phyloP scores from a whole-genome alignment of 495 filamentous ascomycete species.

The Neurospora tetraspora region DNA sequence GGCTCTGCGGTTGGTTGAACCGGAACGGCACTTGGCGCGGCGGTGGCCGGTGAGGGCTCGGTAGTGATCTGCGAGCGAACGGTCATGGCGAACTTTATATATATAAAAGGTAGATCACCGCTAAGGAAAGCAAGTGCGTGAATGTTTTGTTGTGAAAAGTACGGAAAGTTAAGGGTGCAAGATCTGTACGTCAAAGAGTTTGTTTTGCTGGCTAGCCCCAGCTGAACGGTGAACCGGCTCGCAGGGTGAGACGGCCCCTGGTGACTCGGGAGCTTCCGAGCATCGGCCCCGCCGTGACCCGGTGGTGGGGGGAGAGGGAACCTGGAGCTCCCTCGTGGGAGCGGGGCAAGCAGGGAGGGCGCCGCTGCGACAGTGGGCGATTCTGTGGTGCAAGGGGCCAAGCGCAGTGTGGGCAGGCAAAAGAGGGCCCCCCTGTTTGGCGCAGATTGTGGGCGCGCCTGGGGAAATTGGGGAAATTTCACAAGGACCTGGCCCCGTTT shows the following conservation, averaged over 20 bases:
- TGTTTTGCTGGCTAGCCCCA: not conserved
- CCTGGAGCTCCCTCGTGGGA: not conserved
- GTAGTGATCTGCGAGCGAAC: conserved; percentile 3
- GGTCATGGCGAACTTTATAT: conserved; percentile 7
- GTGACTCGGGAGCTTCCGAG: not conserved
- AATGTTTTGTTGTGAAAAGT: not conserved
- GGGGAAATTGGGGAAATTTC: not conserved
- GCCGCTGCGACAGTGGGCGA: not conserved
- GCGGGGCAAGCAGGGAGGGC: not conserved
- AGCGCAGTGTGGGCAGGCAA: not conserved
- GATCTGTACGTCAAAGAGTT: not conserved
- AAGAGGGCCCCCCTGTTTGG: not conserved
- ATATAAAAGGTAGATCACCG: not conserved
- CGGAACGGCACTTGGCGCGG: conserved; percentile 5
- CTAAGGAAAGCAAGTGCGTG: not conserved
- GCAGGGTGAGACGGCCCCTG: not conserved
- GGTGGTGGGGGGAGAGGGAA: not conserved
- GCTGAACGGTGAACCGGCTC: not conserved
- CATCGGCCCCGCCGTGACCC: not conserved
- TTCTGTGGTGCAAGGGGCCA: not conserved
- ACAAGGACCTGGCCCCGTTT: not conserved
- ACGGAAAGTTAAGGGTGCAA: not conserved
- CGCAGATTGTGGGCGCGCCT: not conserved
- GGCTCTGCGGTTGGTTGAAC: not conserved
- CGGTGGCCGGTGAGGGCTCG: conserved; percentile 1